A percentile compares a stretch with the other conserved stretches of the same genome.
phyloP scores from a whole-genome alignment of 108 stramenopile species.

The Chaetoceros tenuissimus region DNA sequence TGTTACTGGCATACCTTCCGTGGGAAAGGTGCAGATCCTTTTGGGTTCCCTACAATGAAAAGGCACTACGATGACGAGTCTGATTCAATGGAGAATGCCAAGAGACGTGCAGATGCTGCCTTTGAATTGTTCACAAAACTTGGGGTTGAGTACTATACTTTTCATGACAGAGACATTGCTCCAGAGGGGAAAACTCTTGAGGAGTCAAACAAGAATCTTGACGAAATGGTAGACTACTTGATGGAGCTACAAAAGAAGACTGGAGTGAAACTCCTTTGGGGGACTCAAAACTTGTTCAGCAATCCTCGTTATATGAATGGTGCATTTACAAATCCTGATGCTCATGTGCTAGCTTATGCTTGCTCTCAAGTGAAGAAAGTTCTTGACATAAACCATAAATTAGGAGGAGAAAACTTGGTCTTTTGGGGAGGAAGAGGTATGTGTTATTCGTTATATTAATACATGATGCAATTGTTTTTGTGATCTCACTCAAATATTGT shows the following conservation, averaged over 20 bases:
- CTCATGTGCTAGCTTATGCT: conserved; percentile 42
- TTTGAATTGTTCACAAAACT: conserved; percentile 61
- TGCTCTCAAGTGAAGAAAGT: conserved; percentile 54
- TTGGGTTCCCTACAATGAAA: conserved; percentile 39
- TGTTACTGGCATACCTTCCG: conserved; percentile 71
- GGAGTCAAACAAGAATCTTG: conserved; percentile 41
- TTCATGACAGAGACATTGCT: conserved; percentile 59
- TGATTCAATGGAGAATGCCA: conserved; percentile 37
- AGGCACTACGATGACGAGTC: conserved; percentile 45
- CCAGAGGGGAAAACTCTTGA: conserved; percentile 39
- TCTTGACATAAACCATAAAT: conserved; percentile 44
- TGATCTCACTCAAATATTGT: neutral
- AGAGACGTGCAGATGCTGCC: conserved; percentile 46
- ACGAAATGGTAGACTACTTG: conserved; percentile 34
- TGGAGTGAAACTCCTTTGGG: conserved; percentile 53
- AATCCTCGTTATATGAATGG: conserved; percentile 63
- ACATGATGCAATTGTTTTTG: neutral
- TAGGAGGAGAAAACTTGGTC: conserved; percentile 52
- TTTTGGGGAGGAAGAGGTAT: conserved; percentile 71
- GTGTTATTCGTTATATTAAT: conserved; percentile 12
- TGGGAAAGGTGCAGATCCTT: conserved; percentile 46
- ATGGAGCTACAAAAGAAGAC: conserved; percentile 41
- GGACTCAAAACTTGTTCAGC: conserved; percentile 55
- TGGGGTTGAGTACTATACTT: conserved; percentile 59
- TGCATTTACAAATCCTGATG: conserved; percentile 54